A percentile compares a stretch with the other conserved stretches of the same genome.
These are phyloP conservation scores for Metschnikowia similis DNA, from an alignment of 805 yeast genomes.

Conservation along the genomic window DNA sequence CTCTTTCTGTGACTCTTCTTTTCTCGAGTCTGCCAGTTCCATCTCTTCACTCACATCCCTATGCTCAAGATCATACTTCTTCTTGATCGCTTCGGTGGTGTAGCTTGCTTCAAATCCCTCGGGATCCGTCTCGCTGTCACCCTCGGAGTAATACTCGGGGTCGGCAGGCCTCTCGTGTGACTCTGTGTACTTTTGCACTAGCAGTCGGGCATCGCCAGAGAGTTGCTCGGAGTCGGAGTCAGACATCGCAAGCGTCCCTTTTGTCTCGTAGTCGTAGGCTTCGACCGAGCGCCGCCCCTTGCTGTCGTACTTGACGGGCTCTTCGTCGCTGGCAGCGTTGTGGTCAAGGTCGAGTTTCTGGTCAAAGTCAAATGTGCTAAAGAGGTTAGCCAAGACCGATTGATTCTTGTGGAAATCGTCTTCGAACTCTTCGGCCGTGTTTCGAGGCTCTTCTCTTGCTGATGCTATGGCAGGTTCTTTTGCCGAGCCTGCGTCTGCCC, in stretches of 20 bases:
- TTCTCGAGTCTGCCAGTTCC: not conserved
- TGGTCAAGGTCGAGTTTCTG: conserved; percentile 40
- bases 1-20: not conserved
- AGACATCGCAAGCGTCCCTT: conserved; percentile 20
- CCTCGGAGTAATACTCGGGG: conserved; percentile 35
- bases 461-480: not conserved
- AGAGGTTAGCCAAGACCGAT: conserved; percentile 45
- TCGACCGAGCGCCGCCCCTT: conserved; percentile 34
- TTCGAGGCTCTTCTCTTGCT: not conserved
- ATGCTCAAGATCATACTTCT: conserved; percentile 25
- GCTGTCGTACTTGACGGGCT: conserved; percentile 41
- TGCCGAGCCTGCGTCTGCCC: too few relatives aligned
- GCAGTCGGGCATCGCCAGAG: conserved; percentile 8
- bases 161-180: conserved; percentile 22
- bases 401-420: conserved; percentile 32
- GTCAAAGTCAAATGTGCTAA: conserved; percentile 49
- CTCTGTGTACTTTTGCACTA: conserved; percentile 17
- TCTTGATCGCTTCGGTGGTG: conserved; percentile 27
- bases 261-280: conserved; percentile 32
- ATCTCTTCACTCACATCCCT: not conserved
- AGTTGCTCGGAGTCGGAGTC: conserved; percentile 19
- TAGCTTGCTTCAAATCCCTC: conserved; percentile 22
- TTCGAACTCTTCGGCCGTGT: not conserved
- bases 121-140: conserved; percentile 37
- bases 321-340: conserved; percentile 29